These are phyloP conservation scores for Cadophora malorum DNA, from an alignment of 2,329 filamentous ascomycete genomes.

Conservation along the genomic window DNA sequence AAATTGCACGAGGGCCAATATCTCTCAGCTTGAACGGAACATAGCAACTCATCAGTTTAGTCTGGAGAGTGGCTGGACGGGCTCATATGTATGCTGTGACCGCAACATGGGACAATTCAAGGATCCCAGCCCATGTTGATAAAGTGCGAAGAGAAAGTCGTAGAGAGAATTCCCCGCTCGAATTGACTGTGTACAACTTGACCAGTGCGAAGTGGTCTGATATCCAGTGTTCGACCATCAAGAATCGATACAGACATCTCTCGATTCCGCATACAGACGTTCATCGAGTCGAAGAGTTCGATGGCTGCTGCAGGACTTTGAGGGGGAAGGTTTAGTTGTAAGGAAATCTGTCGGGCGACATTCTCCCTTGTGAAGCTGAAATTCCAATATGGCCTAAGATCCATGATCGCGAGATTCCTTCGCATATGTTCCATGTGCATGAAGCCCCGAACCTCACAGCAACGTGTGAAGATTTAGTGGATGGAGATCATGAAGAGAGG, in stretches of 20 bases:
- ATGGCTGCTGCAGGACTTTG: too few species aligned
- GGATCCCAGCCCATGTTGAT: not conserved
- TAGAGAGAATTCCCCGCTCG: not conserved
- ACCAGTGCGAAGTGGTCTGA: not conserved
- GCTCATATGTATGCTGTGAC: not conserved
- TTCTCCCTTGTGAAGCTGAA: too few species aligned
- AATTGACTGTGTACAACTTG: not conserved
- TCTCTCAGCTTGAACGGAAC: too few species aligned
- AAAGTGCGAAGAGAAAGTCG: not conserved
- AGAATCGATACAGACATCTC: not conserved
- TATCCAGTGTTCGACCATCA: not conserved
- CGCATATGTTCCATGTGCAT: too few species aligned
- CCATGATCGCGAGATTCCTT: too few species aligned
- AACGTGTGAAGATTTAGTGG: too few species aligned
- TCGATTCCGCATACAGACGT: not conserved
- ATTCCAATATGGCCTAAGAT: too few species aligned
- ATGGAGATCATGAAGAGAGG: too few species aligned
- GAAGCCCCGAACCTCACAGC: too few species aligned
- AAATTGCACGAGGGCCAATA: not conserved
- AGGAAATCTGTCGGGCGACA: too few species aligned
- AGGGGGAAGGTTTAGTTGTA: too few species aligned
- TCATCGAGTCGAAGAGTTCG: too few species aligned
- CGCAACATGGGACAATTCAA: not conserved
- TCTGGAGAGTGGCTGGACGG: not conserved
- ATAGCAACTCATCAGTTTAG: not conserved